These are phyloP conservation scores for Diaporthe aspalathi DNA, from an alignment of 2,329 filamentous ascomycete species.

Conservation along the genomic window DNA sequence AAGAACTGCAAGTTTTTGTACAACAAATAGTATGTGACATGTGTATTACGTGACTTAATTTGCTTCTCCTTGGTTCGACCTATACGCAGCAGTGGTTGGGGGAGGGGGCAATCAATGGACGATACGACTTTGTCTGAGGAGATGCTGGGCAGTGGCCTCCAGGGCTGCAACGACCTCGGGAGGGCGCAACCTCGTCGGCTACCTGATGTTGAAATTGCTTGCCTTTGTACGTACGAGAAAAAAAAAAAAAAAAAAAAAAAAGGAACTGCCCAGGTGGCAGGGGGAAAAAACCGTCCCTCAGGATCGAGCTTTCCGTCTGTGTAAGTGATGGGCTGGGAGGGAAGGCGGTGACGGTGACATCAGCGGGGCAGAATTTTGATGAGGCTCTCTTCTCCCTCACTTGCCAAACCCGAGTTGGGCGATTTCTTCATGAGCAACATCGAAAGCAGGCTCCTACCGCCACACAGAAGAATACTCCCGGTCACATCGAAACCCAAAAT, in stretches of 20 bases:
- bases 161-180: too few relatives aligned
- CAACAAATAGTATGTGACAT: not conserved
- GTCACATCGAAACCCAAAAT: not conserved
- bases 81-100: too few relatives aligned
- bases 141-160: too few relatives aligned
- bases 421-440: constrained; percentile 8
- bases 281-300: too few relatives aligned
- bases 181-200: too few relatives aligned
- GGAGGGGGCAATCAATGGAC: not conserved
- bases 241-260: too few relatives aligned
- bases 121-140: not conserved
- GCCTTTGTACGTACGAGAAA: too few relatives aligned
- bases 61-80: not conserved
- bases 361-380: constrained; percentile 33
- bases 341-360: constrained; percentile 36
- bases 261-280: too few relatives aligned
- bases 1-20: not conserved
- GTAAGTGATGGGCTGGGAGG: not conserved
- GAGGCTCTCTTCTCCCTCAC: constrained; percentile 4
- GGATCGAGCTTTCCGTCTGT: too few relatives aligned
- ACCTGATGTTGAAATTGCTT: too few relatives aligned
- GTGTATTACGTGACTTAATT: not conserved
- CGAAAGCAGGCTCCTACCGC: not conserved
- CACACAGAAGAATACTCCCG: not conserved
- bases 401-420: constrained; percentile 10